Conservation (phyloP, 2,329 filamentous ascomycete species). For the Pyrenophora graminea region DNA sequence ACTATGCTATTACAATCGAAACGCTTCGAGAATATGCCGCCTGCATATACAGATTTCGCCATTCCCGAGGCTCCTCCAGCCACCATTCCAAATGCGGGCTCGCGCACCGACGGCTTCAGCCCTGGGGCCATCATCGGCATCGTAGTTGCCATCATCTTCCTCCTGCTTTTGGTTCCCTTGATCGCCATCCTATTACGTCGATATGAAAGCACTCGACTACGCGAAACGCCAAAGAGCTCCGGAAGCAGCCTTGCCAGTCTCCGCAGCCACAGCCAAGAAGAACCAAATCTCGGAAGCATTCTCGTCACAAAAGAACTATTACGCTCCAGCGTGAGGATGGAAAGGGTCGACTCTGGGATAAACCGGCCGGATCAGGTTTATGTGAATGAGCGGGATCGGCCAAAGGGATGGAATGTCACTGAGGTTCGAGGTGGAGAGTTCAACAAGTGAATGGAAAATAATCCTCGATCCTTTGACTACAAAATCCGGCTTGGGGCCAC, state of each 20-base stretch:
- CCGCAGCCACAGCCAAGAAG: slow-evolving; percentile 17
- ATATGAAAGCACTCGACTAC: slow-evolving; percentile 25
- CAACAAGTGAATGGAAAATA: slow-evolving; percentile 1
- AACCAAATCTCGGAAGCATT: slow-evolving; percentile 14
- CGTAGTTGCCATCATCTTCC: slow-evolving; percentile 22
- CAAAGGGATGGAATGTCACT: slow-evolving; percentile 23
- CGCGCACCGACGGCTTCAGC: slow-evolving; percentile 20
- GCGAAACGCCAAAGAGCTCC: slow-evolving; percentile 19
- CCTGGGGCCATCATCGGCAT: slow-evolving; percentile 31
- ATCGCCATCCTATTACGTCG: slow-evolving; percentile 26
- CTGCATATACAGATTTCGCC: neutral
- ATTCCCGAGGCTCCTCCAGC: slow-evolving; percentile 21
- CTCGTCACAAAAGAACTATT: slow-evolving; percentile 29
- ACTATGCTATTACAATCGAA: neutral
- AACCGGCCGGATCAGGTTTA: slow-evolving; percentile 18
- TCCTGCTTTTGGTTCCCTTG: slow-evolving; percentile 24
- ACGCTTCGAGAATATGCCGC: slow-evolving; percentile 1
- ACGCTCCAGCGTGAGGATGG: slow-evolving; percentile 25
- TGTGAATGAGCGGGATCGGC: slow-evolving; percentile 9
- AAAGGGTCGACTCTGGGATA: slow-evolving; percentile 11
- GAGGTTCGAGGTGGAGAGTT: slow-evolving; percentile 22
- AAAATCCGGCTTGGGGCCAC: too few relatives aligned
- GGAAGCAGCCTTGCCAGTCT: slow-evolving; percentile 13
- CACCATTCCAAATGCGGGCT: neutral
- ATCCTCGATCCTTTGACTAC: too few relatives aligned